Conservation (phyloP, 2,329 filamentous ascomycete species). For the Colletotrichum viniferum region DNA sequence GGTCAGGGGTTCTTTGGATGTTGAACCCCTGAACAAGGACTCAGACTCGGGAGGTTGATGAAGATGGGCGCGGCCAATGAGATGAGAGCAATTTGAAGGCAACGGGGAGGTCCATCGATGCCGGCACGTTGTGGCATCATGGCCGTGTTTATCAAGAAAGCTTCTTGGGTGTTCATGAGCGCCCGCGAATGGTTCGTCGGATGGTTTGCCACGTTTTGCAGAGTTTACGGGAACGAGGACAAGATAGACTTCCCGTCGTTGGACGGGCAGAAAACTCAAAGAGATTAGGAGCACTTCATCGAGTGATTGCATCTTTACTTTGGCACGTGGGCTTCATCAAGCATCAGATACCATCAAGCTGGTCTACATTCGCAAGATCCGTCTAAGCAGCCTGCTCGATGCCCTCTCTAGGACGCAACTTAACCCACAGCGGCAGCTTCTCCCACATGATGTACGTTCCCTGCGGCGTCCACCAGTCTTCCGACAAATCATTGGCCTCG, state of each 20-base stretch:
- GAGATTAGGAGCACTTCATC: background rate
- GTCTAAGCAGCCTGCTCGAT: background rate
- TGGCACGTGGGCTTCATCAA: background rate
- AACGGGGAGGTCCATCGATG: background rate
- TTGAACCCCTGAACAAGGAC: background rate
- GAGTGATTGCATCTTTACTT: background rate
- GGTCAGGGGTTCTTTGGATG: background rate
- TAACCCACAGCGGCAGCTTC: background rate
- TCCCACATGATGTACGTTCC: conserved; percentile 1
- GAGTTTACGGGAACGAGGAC: background rate
- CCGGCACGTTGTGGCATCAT: background rate
- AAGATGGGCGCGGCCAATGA: background rate
- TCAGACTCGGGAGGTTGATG: background rate
- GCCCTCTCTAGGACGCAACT: background rate
- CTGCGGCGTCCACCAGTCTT: conserved; percentile 35
- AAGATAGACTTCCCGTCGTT: background rate
- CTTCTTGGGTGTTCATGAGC: background rate
- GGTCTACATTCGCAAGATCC: background rate
- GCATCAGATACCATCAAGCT: background rate
- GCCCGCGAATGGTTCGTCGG: background rate
- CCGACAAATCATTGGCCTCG: conserved; percentile 33
- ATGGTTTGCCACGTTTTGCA: background rate
- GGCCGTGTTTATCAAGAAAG: background rate
- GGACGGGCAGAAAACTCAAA: background rate
- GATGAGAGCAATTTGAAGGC: background rate